Base-by-base conservation (phyloP, 768 basidiomycete species). In the Hydnum rufescens region DNA sequence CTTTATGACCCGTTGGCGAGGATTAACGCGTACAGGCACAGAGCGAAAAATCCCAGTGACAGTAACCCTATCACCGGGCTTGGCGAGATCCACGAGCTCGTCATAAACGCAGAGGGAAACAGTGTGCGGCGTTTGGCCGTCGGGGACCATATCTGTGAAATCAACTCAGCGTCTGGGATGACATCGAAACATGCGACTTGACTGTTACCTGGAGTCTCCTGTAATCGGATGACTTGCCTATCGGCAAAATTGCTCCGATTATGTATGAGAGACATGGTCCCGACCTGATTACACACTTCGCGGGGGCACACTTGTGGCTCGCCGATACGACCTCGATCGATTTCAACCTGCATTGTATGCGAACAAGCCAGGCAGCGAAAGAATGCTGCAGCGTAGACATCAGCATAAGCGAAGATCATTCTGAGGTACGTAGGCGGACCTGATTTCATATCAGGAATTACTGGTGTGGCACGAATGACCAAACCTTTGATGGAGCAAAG, bases 51-150 rank as follows among this genome's bases (percentile, higher is more conserved):
- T 90, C 42, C 93, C 95, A 8, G 83, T 86, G 39, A 97, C 79
- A 51, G 82, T 67, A 30, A 99, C 70, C 6, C 95, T 73, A 64
- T 97, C 95, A 60, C 95, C 95, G 1, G 95, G 95, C 64, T 96
- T 97, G 39, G 82, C 66, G n/a, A 90, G 74, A 61, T 97, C 95
- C 32, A 97, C 93, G 3, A 99, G 76, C 63, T 99, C 95, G 61
- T 99, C 93, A 61, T 99, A 97, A n/a, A 87, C 86, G 64, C 90
- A 92, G 52, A 97, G 68, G 0, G 87, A 90, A 51, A 99, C 92
- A 0, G 93, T 97, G 59, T 96, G 92, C 0, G 95, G 95, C 0
- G 95, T 97, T 64, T 97, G 93, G 2, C 95, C 95, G 64, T 96
- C 93, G 3, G 93, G 93, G 0, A 99, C 93, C 5, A 82, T 87